A percentile compares a stretch with the other conserved stretches of the same genome.
Conservation (phyloP, 495 filamentous ascomycete genomes). For the Extremus antarcticus region DNA sequence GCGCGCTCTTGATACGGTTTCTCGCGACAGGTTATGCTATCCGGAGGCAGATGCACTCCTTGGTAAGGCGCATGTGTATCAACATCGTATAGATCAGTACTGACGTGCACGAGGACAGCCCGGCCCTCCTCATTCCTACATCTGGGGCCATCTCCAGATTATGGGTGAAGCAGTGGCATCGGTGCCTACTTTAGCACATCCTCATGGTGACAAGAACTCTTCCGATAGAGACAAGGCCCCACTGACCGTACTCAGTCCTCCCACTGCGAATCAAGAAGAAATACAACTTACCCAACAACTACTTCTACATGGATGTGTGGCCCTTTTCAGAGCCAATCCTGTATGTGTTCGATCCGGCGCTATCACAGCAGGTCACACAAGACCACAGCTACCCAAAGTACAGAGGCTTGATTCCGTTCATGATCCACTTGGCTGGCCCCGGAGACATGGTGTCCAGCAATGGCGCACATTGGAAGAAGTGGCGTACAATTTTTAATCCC, state of each 20-base stretch:
- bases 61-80: too few species aligned
- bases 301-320: constrained; percentile 38
- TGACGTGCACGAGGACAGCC: constrained; percentile 11
- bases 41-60: neutral
- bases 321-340: constrained; percentile 32
- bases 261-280: constrained; percentile 13
- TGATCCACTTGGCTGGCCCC: constrained; percentile 28
- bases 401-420: constrained; percentile 19
- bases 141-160: constrained; percentile 30
- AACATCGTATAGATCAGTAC: too few species aligned
- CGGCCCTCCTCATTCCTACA: constrained; percentile 31
- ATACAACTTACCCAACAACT: constrained; percentile 18
- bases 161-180: constrained; percentile 20
- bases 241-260: neutral
- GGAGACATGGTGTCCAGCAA: constrained; percentile 30
- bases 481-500: constrained; percentile 36
- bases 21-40: neutral
- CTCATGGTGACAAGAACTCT: constrained; percentile 20
- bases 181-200: constrained; percentile 7
- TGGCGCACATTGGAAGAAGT: constrained; percentile 34
- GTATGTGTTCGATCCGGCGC: constrained; percentile 28
- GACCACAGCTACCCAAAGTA: constrained; percentile 27
- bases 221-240: too few species aligned
- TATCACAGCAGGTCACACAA: constrained; percentile 28
- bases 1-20: neutral